Base-by-base conservation (phyloP, 495 filamentous ascomycete genomes). In the Trichoderma virens region DNA sequence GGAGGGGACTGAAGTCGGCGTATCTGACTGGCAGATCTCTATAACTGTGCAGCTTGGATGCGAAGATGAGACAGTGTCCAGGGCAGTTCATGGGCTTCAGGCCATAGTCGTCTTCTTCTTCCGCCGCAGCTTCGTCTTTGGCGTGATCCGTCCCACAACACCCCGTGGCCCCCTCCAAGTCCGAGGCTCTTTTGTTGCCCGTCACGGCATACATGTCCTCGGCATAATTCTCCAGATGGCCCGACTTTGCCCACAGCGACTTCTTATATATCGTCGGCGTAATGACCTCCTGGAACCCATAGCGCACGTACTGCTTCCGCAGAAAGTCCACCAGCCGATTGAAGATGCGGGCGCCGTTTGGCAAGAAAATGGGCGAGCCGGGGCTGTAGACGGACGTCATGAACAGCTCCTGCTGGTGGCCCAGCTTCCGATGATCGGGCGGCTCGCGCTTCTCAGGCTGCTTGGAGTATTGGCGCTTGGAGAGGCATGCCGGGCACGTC, bases 1-100 rank as follows among this genome's bases (percentile, higher is more conserved):
- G 93, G 39, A 97, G 77, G 13, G 93, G 87, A 68, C 90, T 92
- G 77, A 96, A 97, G 73, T 97, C 93, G 62, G 93, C 91, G 76
- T 92, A 96, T 69, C 93, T 86, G 65, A 96, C 86, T 2, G 93
- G 93, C 34, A 97, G 77, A 66, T 96, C 90, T 69, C 88, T 83
- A 70, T 92, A 93, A 67, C 87, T 91, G 65, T 88, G 85, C 43
- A 75, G 82, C 62, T 89, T 81, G 59, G 86, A 86, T 18, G 76
- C 79, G 74, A 96, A 97, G 35, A 97, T 84, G 59, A 97, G 78
- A 75, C 93, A 97, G 74, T 97, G 93, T 14, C 93, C 93, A 0
- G 93, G 93, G 72, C 93, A 97, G 70, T 97, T 97, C 93, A 97
- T 97, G 27, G 93, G 93, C 72, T 97, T 97, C 61, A 97, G 81